Conservation (phyloP, 75 land plant species). For the Isoetes taiwanensis region DNA sequence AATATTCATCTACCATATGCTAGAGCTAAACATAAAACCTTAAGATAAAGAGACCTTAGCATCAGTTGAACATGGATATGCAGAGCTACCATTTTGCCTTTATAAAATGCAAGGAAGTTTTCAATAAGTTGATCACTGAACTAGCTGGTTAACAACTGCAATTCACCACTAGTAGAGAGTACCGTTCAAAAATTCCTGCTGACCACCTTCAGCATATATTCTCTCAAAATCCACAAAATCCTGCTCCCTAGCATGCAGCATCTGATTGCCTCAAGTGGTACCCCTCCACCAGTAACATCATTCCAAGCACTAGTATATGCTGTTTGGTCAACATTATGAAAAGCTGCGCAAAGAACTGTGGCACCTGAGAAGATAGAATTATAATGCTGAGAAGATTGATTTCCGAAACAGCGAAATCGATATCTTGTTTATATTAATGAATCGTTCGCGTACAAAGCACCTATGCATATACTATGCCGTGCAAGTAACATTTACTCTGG, state of each 20-base stretch:
- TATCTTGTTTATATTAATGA: not conserved
- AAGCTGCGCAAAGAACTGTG: slow-evolving; percentile 51
- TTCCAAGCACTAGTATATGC: slow-evolving; percentile 60
- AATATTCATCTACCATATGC: not conserved
- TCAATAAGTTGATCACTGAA: too few species aligned
- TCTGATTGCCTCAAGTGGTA: slow-evolving; percentile 6
- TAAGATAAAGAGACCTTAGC: slow-evolving; percentile 24
- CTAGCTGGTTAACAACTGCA: too few species aligned
- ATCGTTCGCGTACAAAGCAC: not conserved
- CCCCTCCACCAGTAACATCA: slow-evolving; percentile 28
- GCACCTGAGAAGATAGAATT: slow-evolving; percentile 6
- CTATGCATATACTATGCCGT: not conserved
- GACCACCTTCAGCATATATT: slow-evolving; percentile 27
- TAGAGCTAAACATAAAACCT: not conserved
- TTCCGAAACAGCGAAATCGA: not conserved
- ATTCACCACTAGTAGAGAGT: too few species aligned
- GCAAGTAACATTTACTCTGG: not conserved
- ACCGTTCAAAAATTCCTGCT: too few species aligned
- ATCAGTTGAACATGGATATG: slow-evolving; percentile 29
- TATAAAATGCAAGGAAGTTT: too few species aligned
- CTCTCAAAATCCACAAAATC: slow-evolving; percentile 39
- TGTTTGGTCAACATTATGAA: slow-evolving; percentile 29
- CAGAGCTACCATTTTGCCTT: slow-evolving; percentile 7
- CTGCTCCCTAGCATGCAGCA: slow-evolving; percentile 10
- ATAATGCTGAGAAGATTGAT: slow-evolving; percentile 7